Base-by-base conservation (phyloP, 148 eudicot species). In the Chenopodium quinoa region DNA sequence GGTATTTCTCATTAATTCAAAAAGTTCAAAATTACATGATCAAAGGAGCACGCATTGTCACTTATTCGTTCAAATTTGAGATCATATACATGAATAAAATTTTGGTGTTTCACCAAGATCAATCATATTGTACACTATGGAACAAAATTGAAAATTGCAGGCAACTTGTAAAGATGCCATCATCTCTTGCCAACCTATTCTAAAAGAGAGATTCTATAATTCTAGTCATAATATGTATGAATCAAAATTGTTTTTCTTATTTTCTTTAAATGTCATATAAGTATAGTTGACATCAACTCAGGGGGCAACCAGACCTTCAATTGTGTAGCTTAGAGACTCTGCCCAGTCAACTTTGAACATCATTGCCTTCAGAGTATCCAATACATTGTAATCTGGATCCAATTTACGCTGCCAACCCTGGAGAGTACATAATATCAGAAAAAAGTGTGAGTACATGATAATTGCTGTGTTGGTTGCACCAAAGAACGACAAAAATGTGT, bases 321-420 rank as follows among this genome's bases (percentile, higher is more conserved):
- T 83, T 66, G 96, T 94, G 84, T 91, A 88, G 77, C 75, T 48
- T 29, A 92, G 85, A 73, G 93, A 90, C 77, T 94, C 93, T 20
- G 86, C 94, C 97, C 87, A 88, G 77, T 93, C 94, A 17, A 58
- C 93, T 87, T 91, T 94, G 81, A 94, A 92, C 80, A 94, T 82
- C 85, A 94, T 78, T 4, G 85, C 82, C 69, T 85, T 91, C 84
- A 93, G 56, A 40, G 96, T 88, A 19, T 86, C 82, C 89, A 93
- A 76, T 27, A 86, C 92, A 63, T 93, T 89, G 82, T 90, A 93
- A 56, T 86, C 92, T 4, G 96, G 97, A 73, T 93, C 96, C 37
- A 93, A 88, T 85, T 93, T 93, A 81, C 89, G 78, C 80, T 93
- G 97, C 97, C 97, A 93, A 20, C 97, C 94, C 96, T 93, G 75